A percentile compares a stretch with the other conserved stretches of the same genome.
phyloP scores from a whole-genome alignment of 257 asterid species.

The Rhazya stricta region DNA sequence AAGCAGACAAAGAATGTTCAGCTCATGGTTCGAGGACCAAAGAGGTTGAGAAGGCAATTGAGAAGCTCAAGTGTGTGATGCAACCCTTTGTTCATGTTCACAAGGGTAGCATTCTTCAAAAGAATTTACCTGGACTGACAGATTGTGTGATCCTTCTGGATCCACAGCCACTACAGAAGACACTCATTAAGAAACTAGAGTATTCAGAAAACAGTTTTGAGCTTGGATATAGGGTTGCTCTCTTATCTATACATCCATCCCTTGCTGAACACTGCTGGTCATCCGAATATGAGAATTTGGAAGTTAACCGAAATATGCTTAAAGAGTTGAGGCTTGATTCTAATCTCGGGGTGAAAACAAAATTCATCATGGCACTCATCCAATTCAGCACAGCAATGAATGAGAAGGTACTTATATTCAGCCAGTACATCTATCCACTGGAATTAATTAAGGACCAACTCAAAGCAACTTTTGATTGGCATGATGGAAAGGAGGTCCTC shows the following conservation, averaged over 20 bases:
- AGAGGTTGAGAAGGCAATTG: constrained; percentile 9
- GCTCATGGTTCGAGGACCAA: constrained; percentile 10
- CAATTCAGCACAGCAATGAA: constrained; percentile 31
- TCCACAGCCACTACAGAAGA: constrained; percentile 40
- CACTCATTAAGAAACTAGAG: constrained; percentile 30
- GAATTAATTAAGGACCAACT: constrained; percentile 32
- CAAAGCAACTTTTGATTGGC: constrained; percentile 30
- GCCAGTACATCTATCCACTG: constrained; percentile 41
- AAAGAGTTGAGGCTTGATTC: constrained; percentile 33
- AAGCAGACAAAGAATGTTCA: background rate
- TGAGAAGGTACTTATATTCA: constrained; percentile 47
- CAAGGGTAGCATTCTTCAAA: no score
- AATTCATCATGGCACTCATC: constrained; percentile 38
- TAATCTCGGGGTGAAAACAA: constrained; percentile 41
- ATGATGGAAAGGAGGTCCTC: constrained; percentile 38
- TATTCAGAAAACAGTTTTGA: constrained; percentile 19
- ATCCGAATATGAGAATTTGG: constrained; percentile 17
- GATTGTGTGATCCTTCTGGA: no score
- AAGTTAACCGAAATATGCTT: constrained; percentile 18
- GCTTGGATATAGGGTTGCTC: constrained; percentile 34
- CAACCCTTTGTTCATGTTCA: constrained; percentile 55
- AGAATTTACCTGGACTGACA: no score
- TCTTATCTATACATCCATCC: constrained; percentile 44
- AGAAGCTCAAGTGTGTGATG: constrained; percentile 37
- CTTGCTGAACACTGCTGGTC: constrained; percentile 19